phyloP scores from a whole-genome alignment of 176 grass and related monocot genomes.

The Urochloa ruziziensis region DNA sequence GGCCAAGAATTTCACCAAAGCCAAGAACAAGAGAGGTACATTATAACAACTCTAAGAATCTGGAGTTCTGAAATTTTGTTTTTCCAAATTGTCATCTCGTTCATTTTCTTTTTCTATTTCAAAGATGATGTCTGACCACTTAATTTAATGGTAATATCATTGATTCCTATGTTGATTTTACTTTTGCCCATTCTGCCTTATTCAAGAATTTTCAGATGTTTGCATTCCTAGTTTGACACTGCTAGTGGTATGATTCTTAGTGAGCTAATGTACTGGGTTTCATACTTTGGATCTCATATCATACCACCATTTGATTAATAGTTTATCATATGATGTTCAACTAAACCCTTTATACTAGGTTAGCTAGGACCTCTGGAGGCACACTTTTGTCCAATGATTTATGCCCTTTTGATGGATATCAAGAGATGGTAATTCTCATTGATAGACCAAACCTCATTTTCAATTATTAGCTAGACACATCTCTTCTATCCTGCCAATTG shows the following conservation, averaged over 20 bases:
- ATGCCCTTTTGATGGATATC: background rate
- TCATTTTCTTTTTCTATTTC: background rate
- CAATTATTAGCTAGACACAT: background rate
- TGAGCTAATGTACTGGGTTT: background rate
- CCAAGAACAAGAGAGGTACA: conserved; percentile 97
- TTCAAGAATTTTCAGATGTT: background rate
- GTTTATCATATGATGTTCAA: background rate
- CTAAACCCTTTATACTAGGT: background rate
- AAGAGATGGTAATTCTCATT: background rate
- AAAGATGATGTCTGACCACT: background rate
- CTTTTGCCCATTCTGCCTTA: background rate
- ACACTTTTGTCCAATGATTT: background rate
- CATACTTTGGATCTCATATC: background rate
- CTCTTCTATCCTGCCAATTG: background rate
- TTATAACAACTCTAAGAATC: background rate
- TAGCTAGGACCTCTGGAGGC: background rate
- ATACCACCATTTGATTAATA: conserved; percentile 1
- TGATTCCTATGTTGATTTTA: conserved; percentile 1
- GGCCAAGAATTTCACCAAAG: conserved; percentile 82
- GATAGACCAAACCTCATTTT: background rate
- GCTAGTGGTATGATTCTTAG: background rate
- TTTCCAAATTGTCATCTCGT: background rate
- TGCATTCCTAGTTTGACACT: conserved; percentile 20
- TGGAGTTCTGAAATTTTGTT: background rate
- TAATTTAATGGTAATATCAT: conserved; percentile 13